Conservation (phyloP, 1,284 basidiomycete species). For the Cryptococcus sp. region DNA sequence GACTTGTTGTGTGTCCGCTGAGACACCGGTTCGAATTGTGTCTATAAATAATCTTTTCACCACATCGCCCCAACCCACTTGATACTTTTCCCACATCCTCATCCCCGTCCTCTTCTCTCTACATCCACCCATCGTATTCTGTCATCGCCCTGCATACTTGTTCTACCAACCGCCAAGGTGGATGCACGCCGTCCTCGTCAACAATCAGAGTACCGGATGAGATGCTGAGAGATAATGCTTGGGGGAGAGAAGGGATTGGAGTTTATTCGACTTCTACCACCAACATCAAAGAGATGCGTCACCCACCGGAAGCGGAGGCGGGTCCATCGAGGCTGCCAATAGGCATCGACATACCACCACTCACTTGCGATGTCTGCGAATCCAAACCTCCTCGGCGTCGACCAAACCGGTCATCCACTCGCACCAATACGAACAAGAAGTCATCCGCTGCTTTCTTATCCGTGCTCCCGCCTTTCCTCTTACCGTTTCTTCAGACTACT, state of each 20-base stretch:
- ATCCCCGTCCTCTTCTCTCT: background rate
- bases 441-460: background rate
- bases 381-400: background rate
- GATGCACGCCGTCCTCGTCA: too few relatives aligned
- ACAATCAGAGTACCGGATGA: background rate
- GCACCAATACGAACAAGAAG: background rate
- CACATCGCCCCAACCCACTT: background rate
- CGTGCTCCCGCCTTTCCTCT: conserved; percentile 11
- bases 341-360: too few relatives aligned
- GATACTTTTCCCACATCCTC: conserved; percentile 2
- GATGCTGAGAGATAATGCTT: background rate
- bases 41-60: background rate
- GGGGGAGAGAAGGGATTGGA: conserved; percentile 16
- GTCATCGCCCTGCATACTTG: background rate
- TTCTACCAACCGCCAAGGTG: too few relatives aligned
- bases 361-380: too few relatives aligned
- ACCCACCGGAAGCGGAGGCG: background rate
- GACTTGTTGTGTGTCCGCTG: background rate
- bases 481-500: conserved; percentile 8
- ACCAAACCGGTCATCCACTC: background rate
- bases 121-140: background rate
- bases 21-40: background rate
- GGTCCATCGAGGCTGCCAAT: conserved; percentile 4
- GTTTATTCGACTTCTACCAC: background rate
- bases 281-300: too few relatives aligned